A percentile compares a stretch with the other conserved stretches of the same genome.
Evolutionary conservation across 78 protist species (phyloP).

Genomic region (Dictyostelium citrinum): DNA sequence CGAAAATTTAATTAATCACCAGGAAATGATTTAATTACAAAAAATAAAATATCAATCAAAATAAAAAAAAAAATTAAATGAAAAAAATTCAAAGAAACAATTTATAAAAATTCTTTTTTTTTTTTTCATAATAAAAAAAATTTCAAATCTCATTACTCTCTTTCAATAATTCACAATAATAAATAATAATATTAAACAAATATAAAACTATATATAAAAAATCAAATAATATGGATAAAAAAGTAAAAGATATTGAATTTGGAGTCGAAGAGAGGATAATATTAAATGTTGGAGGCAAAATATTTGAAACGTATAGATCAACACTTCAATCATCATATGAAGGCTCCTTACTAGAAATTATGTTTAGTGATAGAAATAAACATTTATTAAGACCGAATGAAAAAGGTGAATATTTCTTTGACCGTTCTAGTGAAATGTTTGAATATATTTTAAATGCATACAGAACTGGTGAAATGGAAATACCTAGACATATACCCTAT

Average conservation of each 20-base stretch:
- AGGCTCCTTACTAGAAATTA: constrained; percentile 18
- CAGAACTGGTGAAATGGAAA: constrained; percentile 3
- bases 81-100: too few relatives aligned
- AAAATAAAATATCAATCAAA: too few relatives aligned
- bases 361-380: constrained; percentile 49
- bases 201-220: too few relatives aligned
- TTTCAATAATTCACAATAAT: too few relatives aligned
- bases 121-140: too few relatives aligned
- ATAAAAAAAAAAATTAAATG: too few relatives aligned
- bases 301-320: constrained; percentile 58
- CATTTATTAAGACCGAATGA: constrained; percentile 23
- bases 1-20: too few relatives aligned
- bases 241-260: neutral
- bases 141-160: too few relatives aligned
- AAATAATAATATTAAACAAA: too few relatives aligned
- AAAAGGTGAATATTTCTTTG: constrained; percentile 62
- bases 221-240: neutral
- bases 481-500: neutral
- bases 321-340: constrained; percentile 6
- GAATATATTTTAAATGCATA: constrained; percentile 49
- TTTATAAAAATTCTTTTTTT: too few relatives aligned
- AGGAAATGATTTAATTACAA: too few relatives aligned
- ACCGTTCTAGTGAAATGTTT: constrained; percentile 37
- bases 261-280: constrained; percentile 23
- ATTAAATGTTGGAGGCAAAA: constrained; percentile 68